Evolutionary conservation across 2,329 filamentous ascomycete species (phyloP).

Genomic region (Davidsoniella eucalypti): DNA sequence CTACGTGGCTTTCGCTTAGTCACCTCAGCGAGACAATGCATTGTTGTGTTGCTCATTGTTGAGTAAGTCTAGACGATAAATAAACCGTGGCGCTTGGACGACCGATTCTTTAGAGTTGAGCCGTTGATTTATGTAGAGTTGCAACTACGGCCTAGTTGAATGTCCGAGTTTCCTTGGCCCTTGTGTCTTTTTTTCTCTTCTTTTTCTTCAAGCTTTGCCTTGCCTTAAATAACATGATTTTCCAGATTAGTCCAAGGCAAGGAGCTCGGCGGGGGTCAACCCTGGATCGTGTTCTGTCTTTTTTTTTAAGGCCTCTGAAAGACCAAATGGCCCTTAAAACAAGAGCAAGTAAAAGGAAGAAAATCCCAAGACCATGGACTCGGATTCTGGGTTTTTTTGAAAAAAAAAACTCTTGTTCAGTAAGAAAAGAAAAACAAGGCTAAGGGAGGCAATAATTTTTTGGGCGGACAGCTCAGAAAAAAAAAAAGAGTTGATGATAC

Average conservation of each 20-base stretch:
- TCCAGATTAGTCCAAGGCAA: neutral
- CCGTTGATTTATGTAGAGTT: no score
- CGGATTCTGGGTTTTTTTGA: neutral
- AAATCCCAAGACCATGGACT: conserved; percentile 6
- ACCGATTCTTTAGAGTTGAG: no score
- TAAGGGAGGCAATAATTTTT: no score
- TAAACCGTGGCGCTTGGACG: no score
- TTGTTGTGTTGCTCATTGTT: no score
- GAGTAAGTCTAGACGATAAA: no score
- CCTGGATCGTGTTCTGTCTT: neutral
- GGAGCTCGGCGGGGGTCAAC: conserved; percentile 2
- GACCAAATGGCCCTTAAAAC: neutral
- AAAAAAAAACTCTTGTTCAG: neutral
- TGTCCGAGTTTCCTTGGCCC: no score
- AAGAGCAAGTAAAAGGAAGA: neutral
- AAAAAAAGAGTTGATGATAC: neutral
- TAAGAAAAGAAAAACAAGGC: no score
- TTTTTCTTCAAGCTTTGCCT: neutral
- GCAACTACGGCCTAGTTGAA: no score
- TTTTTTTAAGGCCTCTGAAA: neutral
- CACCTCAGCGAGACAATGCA: no score
- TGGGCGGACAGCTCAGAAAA: neutral
- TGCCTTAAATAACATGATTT: neutral
- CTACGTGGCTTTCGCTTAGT: no score
- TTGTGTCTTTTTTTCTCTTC: neutral